A percentile compares a stretch with the other conserved stretches of the same genome.
These are phyloP conservation scores for Microstroma glucosiphilum DNA, from an alignment of 1,284 basidiomycete genomes.

Conservation along the genomic window DNA sequence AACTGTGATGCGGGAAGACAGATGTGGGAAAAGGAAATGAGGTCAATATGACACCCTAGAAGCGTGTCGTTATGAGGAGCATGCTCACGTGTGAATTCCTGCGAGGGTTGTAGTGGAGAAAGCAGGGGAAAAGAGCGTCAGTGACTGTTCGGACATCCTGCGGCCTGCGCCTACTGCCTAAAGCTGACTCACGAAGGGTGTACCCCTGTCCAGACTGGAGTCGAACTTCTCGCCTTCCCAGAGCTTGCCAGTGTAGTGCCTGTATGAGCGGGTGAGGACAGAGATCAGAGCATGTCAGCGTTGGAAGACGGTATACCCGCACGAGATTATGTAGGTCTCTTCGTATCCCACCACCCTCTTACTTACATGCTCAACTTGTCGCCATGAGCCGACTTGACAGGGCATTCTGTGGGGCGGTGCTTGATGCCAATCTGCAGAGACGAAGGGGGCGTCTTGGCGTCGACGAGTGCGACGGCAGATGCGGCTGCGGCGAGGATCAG, in stretches of 20 bases:
- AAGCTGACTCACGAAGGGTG: slow-evolving; percentile 56
- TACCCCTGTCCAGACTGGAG: slow-evolving; percentile 61
- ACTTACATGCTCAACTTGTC: slow-evolving; percentile 62
- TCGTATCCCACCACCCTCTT: not conserved
- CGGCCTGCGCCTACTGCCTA: too few relatives aligned
- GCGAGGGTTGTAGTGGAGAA: not conserved
- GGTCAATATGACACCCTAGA: slow-evolving; percentile 42
- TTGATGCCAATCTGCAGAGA: slow-evolving; percentile 51
- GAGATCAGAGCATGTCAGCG: not conserved
- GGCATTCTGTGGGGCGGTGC: slow-evolving; percentile 57
- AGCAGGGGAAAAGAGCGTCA: not conserved
- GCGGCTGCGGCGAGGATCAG: not conserved
- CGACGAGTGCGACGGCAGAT: not conserved
- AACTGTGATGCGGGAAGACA: slow-evolving; percentile 54
- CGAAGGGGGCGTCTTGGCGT: slow-evolving; percentile 19
- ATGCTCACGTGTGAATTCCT: slow-evolving; percentile 30
- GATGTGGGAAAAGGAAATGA: slow-evolving; percentile 42
- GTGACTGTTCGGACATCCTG: not conserved
- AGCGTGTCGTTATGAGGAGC: not conserved
- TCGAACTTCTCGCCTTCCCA: slow-evolving; percentile 73
- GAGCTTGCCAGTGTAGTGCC: slow-evolving; percentile 64
- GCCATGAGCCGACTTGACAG: slow-evolving; percentile 60
- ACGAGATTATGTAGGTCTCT: not conserved
- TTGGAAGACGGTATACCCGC: not conserved
- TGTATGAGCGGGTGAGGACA: slow-evolving; percentile 11